Percentiles rank a stretch among this genome's conserved stretches.
phyloP scores from a whole-genome alignment of 305 asterid genomes.

The Lippia alba region DNA sequence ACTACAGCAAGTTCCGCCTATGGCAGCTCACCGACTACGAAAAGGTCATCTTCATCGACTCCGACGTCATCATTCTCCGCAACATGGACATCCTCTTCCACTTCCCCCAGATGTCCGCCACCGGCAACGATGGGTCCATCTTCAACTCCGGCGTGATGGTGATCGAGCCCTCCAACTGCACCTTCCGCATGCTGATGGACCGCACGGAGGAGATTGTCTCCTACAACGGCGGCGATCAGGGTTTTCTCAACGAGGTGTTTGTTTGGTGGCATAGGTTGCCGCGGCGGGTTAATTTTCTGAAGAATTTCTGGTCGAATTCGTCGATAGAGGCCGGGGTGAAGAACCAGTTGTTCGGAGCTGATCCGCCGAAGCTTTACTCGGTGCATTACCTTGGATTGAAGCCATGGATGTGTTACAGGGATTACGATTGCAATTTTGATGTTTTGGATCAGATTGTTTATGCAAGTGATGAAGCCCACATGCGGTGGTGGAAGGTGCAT shows the following conservation, averaged over 20 bases:
- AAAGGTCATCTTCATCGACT: slow-evolving; percentile 73
- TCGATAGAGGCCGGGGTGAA: slow-evolving; percentile 55
- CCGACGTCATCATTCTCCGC: slow-evolving; percentile 69
- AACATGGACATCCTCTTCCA: slow-evolving; percentile 70
- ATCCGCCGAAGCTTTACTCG: slow-evolving; percentile 71
- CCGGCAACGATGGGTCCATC: slow-evolving; percentile 70
- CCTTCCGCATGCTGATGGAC: slow-evolving; percentile 71
- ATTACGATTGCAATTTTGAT: slow-evolving; percentile 86
- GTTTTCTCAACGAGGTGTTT: slow-evolving; percentile 76
- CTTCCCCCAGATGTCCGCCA: slow-evolving; percentile 82
- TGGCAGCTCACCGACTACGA: slow-evolving; percentile 92
- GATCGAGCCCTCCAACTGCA: slow-evolving; percentile 83
- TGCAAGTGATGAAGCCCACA: slow-evolving; percentile 81
- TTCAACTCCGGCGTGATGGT: slow-evolving; percentile 93
- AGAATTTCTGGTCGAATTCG: slow-evolving; percentile 83
- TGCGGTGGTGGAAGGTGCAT: slow-evolving; percentile 81
- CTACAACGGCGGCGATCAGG: slow-evolving; percentile 97
- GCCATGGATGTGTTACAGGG: slow-evolving; percentile 88
- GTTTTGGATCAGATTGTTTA: slow-evolving; percentile 60
- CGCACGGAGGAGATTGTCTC: slow-evolving; percentile 62
- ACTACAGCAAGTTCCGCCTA: slow-evolving; percentile 84
- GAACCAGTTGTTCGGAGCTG: slow-evolving; percentile 73
- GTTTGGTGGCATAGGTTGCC: slow-evolving; percentile 94
- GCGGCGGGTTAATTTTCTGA: slow-evolving; percentile 67
- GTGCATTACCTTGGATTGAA: slow-evolving; percentile 81